Conservation (phyloP, 345 rosid genomes). For the Brassica juncea region DNA sequence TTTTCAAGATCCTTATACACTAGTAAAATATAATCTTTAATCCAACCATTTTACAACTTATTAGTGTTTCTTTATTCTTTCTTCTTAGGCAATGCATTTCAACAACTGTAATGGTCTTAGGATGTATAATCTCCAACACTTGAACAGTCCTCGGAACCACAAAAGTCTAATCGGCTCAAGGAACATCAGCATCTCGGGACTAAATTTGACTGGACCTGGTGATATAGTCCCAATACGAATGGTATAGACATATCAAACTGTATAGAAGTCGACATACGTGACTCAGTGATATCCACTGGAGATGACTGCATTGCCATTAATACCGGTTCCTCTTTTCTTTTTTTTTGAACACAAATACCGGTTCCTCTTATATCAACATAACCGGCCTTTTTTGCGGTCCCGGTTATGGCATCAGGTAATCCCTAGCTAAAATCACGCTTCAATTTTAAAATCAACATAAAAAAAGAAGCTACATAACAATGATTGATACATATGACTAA, state of each 20-base stretch:
- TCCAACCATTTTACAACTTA: background rate
- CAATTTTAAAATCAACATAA: background rate
- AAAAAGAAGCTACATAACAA: background rate
- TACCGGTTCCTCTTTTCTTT: conserved; percentile 32
- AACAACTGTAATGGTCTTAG: conserved; percentile 39
- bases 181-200: conserved; percentile 40
- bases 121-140: conserved; percentile 38
- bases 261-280: conserved; percentile 35
- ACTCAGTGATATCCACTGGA: conserved; percentile 49
- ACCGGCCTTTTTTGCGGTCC: conserved; percentile 43
- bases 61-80: background rate
- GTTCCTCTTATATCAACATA: conserved; percentile 41
- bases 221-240: conserved; percentile 70
- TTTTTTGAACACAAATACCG: background rate
- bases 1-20: background rate
- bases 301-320: conserved; percentile 70
- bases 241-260: conserved; percentile 58
- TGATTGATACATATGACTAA: background rate
- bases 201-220: conserved; percentile 50
- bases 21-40: background rate
- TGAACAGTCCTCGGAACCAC: conserved; percentile 54
- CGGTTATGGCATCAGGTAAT: conserved; percentile 52
- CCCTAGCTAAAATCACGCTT: background rate
- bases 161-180: conserved; percentile 36
- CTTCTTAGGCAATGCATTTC: conserved; percentile 44